phyloP scores from a whole-genome alignment of 176 grass and related monocot species.

The Zea mays region DNA sequence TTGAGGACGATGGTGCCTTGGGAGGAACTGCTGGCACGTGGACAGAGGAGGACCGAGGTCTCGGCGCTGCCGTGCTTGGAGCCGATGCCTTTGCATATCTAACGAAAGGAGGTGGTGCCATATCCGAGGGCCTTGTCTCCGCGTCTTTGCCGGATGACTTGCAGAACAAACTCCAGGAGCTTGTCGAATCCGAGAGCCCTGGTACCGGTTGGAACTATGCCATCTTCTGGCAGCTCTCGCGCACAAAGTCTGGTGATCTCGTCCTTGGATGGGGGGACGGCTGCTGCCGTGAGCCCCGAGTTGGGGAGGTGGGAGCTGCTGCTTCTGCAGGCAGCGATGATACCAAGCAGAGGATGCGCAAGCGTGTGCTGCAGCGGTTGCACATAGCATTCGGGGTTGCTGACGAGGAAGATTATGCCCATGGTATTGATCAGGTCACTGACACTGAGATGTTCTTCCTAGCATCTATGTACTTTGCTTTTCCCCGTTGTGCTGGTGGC shows the following conservation, averaged over 20 bases:
- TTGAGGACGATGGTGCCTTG: slow-evolving; percentile 38
- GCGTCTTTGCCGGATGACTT: slow-evolving; percentile 57
- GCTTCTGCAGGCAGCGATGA: slow-evolving; percentile 42
- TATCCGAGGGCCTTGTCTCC: slow-evolving; percentile 71
- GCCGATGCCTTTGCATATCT: slow-evolving; percentile 81
- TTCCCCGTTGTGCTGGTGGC: slow-evolving; percentile 65
- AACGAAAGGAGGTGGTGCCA: slow-evolving; percentile 54
- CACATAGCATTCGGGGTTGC: slow-evolving; percentile 66
- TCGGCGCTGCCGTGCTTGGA: slow-evolving; percentile 63
- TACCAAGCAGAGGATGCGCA: slow-evolving; percentile 57
- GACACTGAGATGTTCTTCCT: slow-evolving; percentile 96
- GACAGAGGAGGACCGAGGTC: slow-evolving; percentile 68
- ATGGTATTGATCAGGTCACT: slow-evolving; percentile 83
- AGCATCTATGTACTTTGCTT: slow-evolving; percentile 95
- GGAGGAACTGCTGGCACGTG: slow-evolving; percentile 46
- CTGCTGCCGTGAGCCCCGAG: slow-evolving; percentile 68
- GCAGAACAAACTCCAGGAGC: slow-evolving; percentile 81
- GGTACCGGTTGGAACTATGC: slow-evolving; percentile 88
- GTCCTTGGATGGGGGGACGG: slow-evolving; percentile 97
- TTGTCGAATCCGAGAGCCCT: slow-evolving; percentile 63
- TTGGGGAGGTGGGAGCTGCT: slow-evolving; percentile 49
- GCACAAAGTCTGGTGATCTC: slow-evolving; percentile 72
- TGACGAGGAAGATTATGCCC: slow-evolving; percentile 83
- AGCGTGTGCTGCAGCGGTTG: slow-evolving; percentile 68
- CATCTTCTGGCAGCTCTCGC: slow-evolving; percentile 94